phyloP scores from a whole-genome alignment of 139 green algal genomes.

The Tetradesmus obliquus region DNA sequence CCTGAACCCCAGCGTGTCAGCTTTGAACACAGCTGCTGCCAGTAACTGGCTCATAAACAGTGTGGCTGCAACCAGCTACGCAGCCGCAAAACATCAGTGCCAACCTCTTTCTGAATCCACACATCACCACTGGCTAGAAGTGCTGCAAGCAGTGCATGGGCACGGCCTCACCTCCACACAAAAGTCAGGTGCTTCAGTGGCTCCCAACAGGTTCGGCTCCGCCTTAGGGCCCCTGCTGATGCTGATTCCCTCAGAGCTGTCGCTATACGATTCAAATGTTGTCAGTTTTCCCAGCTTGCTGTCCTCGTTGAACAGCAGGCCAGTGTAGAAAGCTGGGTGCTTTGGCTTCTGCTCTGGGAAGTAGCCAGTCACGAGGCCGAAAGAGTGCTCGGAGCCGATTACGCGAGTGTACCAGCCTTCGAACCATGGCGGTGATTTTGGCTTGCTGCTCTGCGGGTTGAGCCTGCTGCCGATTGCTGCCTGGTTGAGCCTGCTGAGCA shows the following conservation, averaged over 20 bases:
- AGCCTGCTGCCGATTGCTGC: background rate
- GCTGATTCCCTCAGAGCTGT: background rate
- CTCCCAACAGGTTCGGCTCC: constrained; percentile 7
- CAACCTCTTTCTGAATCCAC: no score
- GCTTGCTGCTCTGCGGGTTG: background rate
- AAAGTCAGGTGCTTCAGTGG: background rate
- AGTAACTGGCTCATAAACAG: background rate
- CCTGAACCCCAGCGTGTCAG: no score
- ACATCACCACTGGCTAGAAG: no score
- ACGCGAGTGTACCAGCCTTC: constrained; percentile 24
- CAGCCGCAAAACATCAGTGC: background rate
- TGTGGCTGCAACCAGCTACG: background rate
- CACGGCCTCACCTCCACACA: background rate
- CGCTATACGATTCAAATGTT: background rate
- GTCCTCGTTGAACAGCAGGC: background rate
- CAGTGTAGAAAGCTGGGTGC: constrained; percentile 16
- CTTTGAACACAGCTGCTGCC: background rate
- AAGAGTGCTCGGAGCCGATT: background rate
- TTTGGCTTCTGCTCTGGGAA: background rate
- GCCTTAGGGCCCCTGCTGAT: background rate
- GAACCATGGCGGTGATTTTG: background rate
- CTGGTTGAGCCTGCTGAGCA: background rate
- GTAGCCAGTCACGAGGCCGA: constrained; percentile 28
- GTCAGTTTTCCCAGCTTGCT: background rate
- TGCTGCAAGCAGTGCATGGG: no score